These are phyloP conservation scores for Cryptosporidium canis DNA, from an alignment of 169 alveolate genomes.

Conservation along the genomic window DNA sequence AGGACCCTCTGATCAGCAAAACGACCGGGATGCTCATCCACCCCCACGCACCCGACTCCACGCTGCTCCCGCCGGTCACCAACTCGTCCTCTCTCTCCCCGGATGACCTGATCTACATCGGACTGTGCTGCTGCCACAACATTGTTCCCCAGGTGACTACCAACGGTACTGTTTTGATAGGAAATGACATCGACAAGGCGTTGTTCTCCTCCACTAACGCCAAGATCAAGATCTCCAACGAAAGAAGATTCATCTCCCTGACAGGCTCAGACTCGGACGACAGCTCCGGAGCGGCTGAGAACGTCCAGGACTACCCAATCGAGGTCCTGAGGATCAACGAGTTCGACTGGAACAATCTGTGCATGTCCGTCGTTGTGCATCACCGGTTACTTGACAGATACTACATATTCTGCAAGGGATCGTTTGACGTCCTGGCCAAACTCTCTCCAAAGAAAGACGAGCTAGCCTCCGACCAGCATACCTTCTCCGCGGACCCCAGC, in stretches of 20 bases:
- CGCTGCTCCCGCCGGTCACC: conserved; percentile 19
- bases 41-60: background rate
- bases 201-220: conserved; percentile 27
- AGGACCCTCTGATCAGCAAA: conserved; percentile 42
- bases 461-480: background rate
- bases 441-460: conserved; percentile 8
- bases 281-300: background rate
- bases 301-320: conserved; percentile 15
- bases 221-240: conserved; percentile 23
- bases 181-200: conserved; percentile 64
- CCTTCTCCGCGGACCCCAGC: background rate
- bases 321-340: conserved; percentile 45
- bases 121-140: conserved; percentile 32
- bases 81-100: background rate
- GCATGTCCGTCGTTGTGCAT: conserved; percentile 58
- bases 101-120: conserved; percentile 22
- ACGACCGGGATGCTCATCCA: background rate
- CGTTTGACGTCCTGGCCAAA: conserved; percentile 12
- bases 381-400: conserved; percentile 25
- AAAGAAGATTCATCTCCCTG: conserved; percentile 37
- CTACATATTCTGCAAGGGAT: conserved; percentile 45
- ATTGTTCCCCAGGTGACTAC: background rate
- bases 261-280: background rate
- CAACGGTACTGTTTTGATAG: background rate
- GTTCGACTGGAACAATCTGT: conserved; percentile 44